Evolutionary conservation across 2,329 filamentous ascomycete genomes (phyloP).

Genomic region (Ilyonectria sp.): DNA sequence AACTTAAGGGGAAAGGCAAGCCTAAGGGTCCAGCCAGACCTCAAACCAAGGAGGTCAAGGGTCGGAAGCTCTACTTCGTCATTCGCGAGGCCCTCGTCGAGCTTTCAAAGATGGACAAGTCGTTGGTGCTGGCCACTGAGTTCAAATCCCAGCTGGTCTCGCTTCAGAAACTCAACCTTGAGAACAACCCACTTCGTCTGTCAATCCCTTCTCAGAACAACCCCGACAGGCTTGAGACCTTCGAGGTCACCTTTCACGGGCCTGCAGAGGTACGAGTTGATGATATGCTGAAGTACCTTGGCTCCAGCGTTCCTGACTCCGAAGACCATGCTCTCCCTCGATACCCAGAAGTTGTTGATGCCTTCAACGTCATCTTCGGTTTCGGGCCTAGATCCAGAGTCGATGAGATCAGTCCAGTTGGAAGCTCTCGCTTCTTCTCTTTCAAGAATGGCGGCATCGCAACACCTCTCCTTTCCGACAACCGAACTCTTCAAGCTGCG

Average conservation of each 20-base stretch:
- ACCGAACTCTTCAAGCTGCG: constrained; percentile 57
- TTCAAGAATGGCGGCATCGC: constrained; percentile 51
- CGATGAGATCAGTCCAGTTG: constrained; percentile 57
- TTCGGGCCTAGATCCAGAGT: constrained; percentile 57
- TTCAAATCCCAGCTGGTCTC: constrained; percentile 66
- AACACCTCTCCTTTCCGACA: constrained; percentile 46
- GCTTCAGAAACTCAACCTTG: constrained; percentile 54
- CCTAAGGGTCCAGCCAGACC: constrained; percentile 16
- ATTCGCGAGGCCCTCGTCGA: constrained; percentile 56
- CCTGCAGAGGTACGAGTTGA: constrained; percentile 57
- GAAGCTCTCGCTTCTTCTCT: constrained; percentile 66
- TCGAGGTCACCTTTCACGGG: constrained; percentile 59
- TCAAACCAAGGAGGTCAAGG: constrained; percentile 54
- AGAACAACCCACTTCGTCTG: constrained; percentile 53
- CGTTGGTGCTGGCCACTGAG: constrained; percentile 60
- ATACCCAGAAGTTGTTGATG: constrained; percentile 64
- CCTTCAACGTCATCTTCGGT: constrained; percentile 68
- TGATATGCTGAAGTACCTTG: constrained; percentile 61
- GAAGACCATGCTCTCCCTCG: constrained; percentile 62
- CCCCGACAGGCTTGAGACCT: constrained; percentile 51
- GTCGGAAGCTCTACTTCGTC: constrained; percentile 60
- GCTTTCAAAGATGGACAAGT: constrained; percentile 52
- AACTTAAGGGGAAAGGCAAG: constrained; percentile 27
- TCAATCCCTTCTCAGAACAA: constrained; percentile 52
- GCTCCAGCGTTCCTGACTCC: constrained; percentile 57